phyloP scores from a whole-genome alignment of 2,329 filamentous ascomycete species.

The Camptophora hylomeconis region DNA sequence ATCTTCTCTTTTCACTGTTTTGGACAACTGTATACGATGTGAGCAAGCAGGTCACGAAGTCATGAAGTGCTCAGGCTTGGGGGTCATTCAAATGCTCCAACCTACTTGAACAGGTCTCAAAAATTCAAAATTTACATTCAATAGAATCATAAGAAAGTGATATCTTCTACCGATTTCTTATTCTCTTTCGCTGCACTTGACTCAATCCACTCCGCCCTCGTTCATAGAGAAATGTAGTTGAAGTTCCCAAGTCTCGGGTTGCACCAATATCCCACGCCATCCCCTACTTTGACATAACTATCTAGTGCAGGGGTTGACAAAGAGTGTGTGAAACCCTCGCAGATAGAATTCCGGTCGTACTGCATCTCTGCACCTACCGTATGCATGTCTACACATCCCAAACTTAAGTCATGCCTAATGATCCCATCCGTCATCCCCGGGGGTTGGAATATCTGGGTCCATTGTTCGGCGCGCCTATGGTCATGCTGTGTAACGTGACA shows the following conservation, averaged over 20 bases:
- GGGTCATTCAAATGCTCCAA: conserved; percentile 1
- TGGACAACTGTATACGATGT: background rate
- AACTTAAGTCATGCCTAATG: no score
- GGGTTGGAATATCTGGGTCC: no score
- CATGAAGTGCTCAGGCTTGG: conserved; percentile 27
- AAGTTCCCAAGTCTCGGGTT: background rate
- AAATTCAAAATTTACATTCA: background rate
- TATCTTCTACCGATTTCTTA: background rate
- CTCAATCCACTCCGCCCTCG: background rate
- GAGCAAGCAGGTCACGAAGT: conserved; percentile 1
- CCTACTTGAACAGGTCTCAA: background rate
- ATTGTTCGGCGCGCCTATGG: no score
- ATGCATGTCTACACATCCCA: no score
- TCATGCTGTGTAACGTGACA: no score
- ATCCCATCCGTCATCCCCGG: no score
- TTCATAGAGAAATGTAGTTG: background rate
- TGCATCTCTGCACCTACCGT: no score
- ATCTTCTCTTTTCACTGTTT: background rate
- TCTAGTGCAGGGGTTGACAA: no score
- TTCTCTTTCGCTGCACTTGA: background rate
- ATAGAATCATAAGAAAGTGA: background rate
- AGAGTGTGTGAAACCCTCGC: no score
- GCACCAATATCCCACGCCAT: no score
- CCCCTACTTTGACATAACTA: no score
- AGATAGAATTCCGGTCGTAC: no score